Base-by-base conservation (phyloP, 192 early-diverging fungal genomes). In the Coemansia sp. region DNA sequence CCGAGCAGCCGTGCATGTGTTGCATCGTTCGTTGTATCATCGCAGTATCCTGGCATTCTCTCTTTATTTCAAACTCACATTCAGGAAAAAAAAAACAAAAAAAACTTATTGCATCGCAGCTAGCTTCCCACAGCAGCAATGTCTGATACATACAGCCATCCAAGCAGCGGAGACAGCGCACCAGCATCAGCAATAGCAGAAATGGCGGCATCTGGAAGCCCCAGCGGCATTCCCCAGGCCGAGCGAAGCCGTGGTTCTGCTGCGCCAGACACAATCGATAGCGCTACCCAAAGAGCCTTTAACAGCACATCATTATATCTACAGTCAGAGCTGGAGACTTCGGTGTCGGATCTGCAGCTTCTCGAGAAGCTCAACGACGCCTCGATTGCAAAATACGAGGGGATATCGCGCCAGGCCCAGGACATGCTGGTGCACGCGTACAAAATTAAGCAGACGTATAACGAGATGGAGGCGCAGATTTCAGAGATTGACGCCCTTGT, bases 401-500 rank as follows among this genome's bases (percentile, higher is more conserved):
- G 71, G 0, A 9, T 80, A 3, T 80, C 77, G 27, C 71, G 77
- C 7, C 77, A 80, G 65, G 71, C 77, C 6, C 77, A 80, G 25
- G 77, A 80, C 45, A 80, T 80, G 77, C 65, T 80, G 28, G 77
- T 66, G 7, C 71, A 80, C 45, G 77, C 68, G 2, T 80, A 73
- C 68, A 80, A 80, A 55, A 67, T 74, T 47, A 80, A 80, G 36
- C 77, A 80, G 42, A 74, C 71, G 1, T 71, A 74, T 47, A 80
- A 74, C 27, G 77, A 80, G 52, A 80, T 80, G 77, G 62, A 74
- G 58, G 28, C 55, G 6, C 77, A 80, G 23, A 49, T 80, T 24
- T 64, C 72, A 8, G 71, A 73, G 29, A 64, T 80, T 1, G 67
- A 70, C 32, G 60, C 50, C 14, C 23, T 80, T 34, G 71, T 68